phyloP scores from a whole-genome alignment of 78 protist species.

The Planoprotostelium fungivorum region DNA sequence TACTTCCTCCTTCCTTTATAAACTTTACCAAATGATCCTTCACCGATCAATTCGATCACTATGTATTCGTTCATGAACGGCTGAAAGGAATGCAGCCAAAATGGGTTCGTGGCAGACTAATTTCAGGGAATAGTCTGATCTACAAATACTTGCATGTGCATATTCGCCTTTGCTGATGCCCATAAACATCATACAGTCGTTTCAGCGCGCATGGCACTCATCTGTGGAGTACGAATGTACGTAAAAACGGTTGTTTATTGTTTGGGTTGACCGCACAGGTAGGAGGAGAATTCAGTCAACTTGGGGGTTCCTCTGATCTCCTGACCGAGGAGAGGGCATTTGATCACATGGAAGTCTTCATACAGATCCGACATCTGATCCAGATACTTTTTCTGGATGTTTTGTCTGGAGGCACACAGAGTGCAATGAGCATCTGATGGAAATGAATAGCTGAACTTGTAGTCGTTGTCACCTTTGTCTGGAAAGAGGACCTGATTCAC shows the following conservation, averaged over 20 bases:
- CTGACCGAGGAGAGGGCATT: constrained; percentile 78
- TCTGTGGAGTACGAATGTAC: no score
- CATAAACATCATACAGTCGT: no score
- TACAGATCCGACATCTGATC: constrained; percentile 90
- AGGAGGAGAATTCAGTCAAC: constrained; percentile 21
- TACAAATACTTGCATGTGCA: no score
- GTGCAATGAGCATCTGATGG: constrained; percentile 31
- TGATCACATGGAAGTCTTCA: constrained; percentile 90
- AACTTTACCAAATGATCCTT: constrained; percentile 89
- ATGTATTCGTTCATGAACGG: constrained; percentile 26
- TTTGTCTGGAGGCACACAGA: constrained; percentile 66
- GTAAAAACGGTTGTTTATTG: no score
- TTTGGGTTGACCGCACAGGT: background rate
- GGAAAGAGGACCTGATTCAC: constrained; percentile 95
- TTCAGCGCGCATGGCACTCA: no score
- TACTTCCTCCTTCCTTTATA: constrained; percentile 66
- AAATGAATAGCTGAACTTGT: background rate
- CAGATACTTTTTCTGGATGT: constrained; percentile 91
- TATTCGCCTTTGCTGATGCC: no score
- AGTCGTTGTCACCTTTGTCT: constrained; percentile 11
- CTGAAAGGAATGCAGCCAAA: no score
- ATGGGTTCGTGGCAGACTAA: no score
- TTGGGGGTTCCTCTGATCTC: constrained; percentile 85
- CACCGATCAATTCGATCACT: constrained; percentile 75
- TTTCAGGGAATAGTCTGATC: no score